Base-by-base conservation (phyloP, 2,329 filamentous ascomycete species). In the Trichoderma gracile region DNA sequence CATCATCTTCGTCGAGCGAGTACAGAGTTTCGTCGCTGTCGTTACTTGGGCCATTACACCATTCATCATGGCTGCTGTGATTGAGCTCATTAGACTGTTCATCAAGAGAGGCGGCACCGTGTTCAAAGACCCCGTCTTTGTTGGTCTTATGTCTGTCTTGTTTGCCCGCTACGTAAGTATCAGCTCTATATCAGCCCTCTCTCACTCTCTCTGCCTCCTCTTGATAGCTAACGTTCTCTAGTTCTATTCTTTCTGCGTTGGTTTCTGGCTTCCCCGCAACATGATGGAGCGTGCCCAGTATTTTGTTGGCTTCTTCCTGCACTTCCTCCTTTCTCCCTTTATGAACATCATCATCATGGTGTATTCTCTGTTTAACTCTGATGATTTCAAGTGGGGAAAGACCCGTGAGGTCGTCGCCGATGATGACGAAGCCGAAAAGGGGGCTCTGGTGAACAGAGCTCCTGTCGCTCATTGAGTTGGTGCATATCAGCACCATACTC, bases 371-470 rank as follows among this genome's bases (percentile, higher is more conserved):
- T 70, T 77, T 50, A 71, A 80, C 58, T 76, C 78, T 6, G 78
- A 81, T 63, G 77, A 79, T 67, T 81, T 81, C 71, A 78, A 77
- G 64, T 81, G 79, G 79, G 79, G 79, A 17, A 81, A 81, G 71
- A 81, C 79, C 1, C 70, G 77, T 2, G 76, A 78, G 33, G 77
- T 79, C 40, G 62, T 78, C 30, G 72, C 68, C 3, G 71, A 71
- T 6, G 69, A 52, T 1, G 73, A 74, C n/a, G 73, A 71, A 23
- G 72, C 73, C 49, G 56, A 71, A 3, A 68, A 67, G 12, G 72
- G 71, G 7, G 69, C 69, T 38, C 63, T 66, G 15, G 72, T 67
- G 12, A 70, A 69, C 5, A 69, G 73, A 8, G 70, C 33, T 14
- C 33, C 33, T 14, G 33, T 70, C 1, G 71, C 71, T 7, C 68